Percentiles rank a stretch among this genome's conserved stretches.
Conservation (phyloP, 2,329 filamentous ascomycete species). For the Aureobasidium zeae region DNA sequence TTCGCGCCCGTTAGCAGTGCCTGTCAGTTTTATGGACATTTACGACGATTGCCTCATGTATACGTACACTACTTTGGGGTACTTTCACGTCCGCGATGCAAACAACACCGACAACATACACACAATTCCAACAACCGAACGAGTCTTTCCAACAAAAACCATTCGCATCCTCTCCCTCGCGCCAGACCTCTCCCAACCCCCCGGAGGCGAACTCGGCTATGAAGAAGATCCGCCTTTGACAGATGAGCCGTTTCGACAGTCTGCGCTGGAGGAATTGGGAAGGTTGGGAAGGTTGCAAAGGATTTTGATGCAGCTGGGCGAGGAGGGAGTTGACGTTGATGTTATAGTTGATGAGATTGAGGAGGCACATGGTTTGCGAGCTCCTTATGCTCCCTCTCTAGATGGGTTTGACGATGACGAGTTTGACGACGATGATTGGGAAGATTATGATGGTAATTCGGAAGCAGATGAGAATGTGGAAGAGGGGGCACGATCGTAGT, state of each 20-base stretch:
- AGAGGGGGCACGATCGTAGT: neutral
- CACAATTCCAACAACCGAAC: constrained; percentile 18
- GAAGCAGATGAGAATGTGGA: neutral
- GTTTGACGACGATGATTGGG: neutral
- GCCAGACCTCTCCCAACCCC: constrained; percentile 20
- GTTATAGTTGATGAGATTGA: too few species aligned
- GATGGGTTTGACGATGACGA: neutral
- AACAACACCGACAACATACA: neutral
- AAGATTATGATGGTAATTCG: neutral
- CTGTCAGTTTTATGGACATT: constrained; percentile 40
- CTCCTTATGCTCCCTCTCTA: neutral
- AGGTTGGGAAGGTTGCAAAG: too few species aligned
- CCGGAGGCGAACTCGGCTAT: constrained; percentile 7
- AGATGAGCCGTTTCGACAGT: too few species aligned
- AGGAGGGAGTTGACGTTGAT: too few species aligned
- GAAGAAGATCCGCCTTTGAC: too few species aligned
- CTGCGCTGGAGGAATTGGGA: too few species aligned
- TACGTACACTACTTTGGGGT: constrained; percentile 30
- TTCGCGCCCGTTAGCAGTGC: constrained; percentile 32
- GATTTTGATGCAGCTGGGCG: too few species aligned
- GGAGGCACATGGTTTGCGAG: neutral
- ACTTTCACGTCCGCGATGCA: neutral
- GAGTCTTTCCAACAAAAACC: constrained; percentile 33
- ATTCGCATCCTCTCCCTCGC: constrained; percentile 34
- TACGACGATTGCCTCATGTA: constrained; percentile 41